Evolutionary conservation across 495 filamentous ascomycete species (phyloP), one percentile per base, ranked within the genome.

Genomic region (Penicillium bialowiezense): DNA sequence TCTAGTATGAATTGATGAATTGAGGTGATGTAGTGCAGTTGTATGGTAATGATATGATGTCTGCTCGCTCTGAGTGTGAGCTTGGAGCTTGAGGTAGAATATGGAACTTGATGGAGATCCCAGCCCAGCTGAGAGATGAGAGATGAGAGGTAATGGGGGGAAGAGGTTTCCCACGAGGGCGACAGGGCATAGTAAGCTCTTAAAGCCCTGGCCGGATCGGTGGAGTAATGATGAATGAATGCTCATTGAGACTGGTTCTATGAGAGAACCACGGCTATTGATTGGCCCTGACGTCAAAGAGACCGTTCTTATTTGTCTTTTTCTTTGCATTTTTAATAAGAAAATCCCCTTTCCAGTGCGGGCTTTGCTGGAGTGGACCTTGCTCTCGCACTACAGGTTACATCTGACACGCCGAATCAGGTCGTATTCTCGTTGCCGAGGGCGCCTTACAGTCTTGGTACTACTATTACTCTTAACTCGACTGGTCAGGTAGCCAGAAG

Each of bases 251-350:
- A 54, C 48, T 41, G 35, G 47, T 31, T 52, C 23, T 34, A 32
- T 42, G 38, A 45, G 37, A 24, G 14, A 52, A 48, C 43, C 49
- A 52, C 37, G 46, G 52, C 49, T 45, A 52, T 48, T 39, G 48
- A 20, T 19, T 33, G 35, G 47, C 35, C 31, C 51, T 64, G 60
- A 64, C 60, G 60, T 64, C 60, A 64, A 64, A 51, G 43, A 56
- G 24, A 48, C 28, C 12, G 19, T 44, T 28, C 7, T 32, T 32
- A 32, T 10, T 20, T 2, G 3, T n/a, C n/a, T 28, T 13, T 14
- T 21, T 17, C 12, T 17, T 1, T 36, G 18, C 19, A 15, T 20
- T 41, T 34, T 29, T 26, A 24, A n/a, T n/a, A n/a, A n/a, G n/a
- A n/a, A n/a, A n/a, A n/a, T n/a, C n/a, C n/a, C n/a, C n/a, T n/a